Base-by-base conservation (phyloP, 495 filamentous ascomycete species). In the Penicillium egyptiacum region DNA sequence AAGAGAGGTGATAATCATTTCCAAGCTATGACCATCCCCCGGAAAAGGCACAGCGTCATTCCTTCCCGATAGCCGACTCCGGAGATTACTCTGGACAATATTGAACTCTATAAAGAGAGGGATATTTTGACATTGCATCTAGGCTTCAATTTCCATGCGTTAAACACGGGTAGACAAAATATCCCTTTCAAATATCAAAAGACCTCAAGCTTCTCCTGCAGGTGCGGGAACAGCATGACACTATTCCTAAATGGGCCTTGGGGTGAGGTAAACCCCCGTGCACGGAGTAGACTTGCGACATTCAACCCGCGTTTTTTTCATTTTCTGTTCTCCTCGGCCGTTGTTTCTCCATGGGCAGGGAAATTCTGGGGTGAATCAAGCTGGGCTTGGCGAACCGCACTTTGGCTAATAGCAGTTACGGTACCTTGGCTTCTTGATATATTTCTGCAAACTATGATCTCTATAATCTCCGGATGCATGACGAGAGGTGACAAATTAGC, bases 311-410 rank as follows among this genome's bases (percentile, higher is more conserved):
- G 19, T 25, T 40, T 51, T 41, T 28, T 12, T 33, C 30, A 4
- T 14, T 26, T 22, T 6, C 19, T 12, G 12, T 33, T 33, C 30
- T 12, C 11, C 11, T 33, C 22, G 14, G 14, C 17, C 19, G 53
- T 52, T 53, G 26, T 44, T 60, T 66, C 63, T 65, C 62, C 62
- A 59, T 62, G 60, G 60, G 47, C 47, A 63, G 16, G 0, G 10
- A 16, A 43, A 65, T 61, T 55, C 65, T 59, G 62, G 65, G 65
- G 65, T 52, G 49, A 62, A 51, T 9, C 50, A 56, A 51, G 58
- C 57, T 61, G 60, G 45, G 55, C 65, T 65, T 65, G 63, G 63
- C 65, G 63, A 63, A 63, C 64, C 50, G 22, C 47, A 43, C 43
- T 37, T 54, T 60, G 47, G 61, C 44, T 44, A 35, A 16, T 46